Base-by-base conservation (phyloP, 306 rosid genomes). In the Quercus parvula region DNA sequence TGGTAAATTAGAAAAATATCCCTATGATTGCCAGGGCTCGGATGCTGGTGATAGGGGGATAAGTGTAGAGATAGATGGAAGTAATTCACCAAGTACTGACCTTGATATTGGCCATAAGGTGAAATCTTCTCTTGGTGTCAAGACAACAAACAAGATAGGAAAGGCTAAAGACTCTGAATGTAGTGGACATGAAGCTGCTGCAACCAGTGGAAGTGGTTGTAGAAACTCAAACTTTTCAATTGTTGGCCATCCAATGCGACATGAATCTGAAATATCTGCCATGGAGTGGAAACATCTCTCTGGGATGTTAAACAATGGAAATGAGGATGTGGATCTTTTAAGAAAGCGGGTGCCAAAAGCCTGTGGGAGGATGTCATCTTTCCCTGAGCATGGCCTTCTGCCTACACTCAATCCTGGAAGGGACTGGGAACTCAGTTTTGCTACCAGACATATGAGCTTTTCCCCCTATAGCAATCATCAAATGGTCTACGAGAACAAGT, bases 131-230 rank as follows among this genome's bases (percentile, higher is more conserved):
- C 76, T 69, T 71, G 86, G 86, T 66, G 63, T 62, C 62, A 71
- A 51, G 28, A 80, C 54, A 76, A 81, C 78, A 70, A 82, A 75
- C 62, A 77, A 75, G 70, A 64, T 15, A 35, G 78, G 56, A 51
- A 76, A 51, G 82, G 70, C 78, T 52, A 81, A 79, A 72, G 87
- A 81, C 57, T 80, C 76, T 78, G 82, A 82, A 77, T 83, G 63
- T 70, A 75, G 83, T 68, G 78, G 87, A 56, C 74, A 76, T 56
- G 88, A 85, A 78, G 74, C 76, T 15, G 83, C 82, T 77, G 84
- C 91, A 58, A 82, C 77, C 44, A 80, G 83, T 66, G 90, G 75
- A 79, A 81, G 77, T 79, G 44, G 69, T 56, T 52, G 63, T 67
- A 62, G 77, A 58, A 84, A 74, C 83, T 75, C 28, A 19, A 62